phyloP scores from a whole-genome alignment of 371 early-diverging fungal species.

The Polyrhizophydium stewartii region DNA sequence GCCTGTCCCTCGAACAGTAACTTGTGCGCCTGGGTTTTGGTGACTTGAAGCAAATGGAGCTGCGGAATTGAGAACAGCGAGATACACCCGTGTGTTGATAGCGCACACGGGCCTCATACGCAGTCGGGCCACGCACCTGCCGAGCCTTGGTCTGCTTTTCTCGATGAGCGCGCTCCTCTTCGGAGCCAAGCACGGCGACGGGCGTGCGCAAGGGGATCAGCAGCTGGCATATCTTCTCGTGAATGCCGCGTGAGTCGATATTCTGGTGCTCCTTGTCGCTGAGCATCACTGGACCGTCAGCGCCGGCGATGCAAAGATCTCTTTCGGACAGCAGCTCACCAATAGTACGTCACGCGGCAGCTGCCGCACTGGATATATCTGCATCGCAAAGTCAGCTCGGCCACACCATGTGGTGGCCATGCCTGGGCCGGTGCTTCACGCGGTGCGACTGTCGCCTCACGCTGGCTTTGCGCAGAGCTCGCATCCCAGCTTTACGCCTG shows the following conservation, averaged over 20 bases:
- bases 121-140: conserved; percentile 15
- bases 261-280: conserved; percentile 43
- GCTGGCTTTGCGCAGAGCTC: conserved; percentile 49
- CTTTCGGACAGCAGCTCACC: conserved; percentile 16
- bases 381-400: neutral
- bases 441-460: conserved; percentile 11
- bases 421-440: neutral
- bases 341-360: conserved; percentile 46
- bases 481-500: conserved; percentile 34
- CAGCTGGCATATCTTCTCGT: conserved; percentile 36
- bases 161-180: conserved; percentile 39
- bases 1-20: conserved; percentile 42
- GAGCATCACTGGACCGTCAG: neutral
- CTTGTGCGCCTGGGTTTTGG: conserved; percentile 43
- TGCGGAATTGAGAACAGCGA: neutral
- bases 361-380: conserved; percentile 43
- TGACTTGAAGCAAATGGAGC: conserved; percentile 33
- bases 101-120: neutral
- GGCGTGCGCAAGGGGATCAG: conserved; percentile 41
- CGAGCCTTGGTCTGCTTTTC: conserved; percentile 29
- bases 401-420: neutral
- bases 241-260: conserved; percentile 40
- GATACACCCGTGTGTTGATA: too few species aligned
- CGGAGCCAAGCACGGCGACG: conserved; percentile 38
- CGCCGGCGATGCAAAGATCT: neutral